phyloP scores from a whole-genome alignment of 306 rosid genomes.

The Ormosia semicastrata region DNA sequence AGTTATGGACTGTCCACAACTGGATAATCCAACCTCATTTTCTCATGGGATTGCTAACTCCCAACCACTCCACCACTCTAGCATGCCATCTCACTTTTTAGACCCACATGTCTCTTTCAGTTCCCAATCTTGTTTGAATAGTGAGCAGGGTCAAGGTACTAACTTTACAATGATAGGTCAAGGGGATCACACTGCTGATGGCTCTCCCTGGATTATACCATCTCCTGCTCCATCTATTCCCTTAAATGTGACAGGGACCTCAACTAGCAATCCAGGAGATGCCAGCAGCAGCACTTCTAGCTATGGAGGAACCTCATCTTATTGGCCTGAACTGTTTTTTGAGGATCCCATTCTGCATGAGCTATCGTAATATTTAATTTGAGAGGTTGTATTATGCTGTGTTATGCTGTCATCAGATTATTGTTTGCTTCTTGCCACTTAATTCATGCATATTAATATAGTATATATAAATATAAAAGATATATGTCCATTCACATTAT shows the following conservation, averaged over 20 bases:
- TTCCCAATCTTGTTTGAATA: constrained; percentile 59
- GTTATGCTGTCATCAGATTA: neutral
- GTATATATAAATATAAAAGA: too few species aligned
- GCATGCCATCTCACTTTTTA: constrained; percentile 33
- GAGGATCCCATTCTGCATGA: constrained; percentile 49
- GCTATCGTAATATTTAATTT: constrained; percentile 40
- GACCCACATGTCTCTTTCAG: constrained; percentile 75
- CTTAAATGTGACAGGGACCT: constrained; percentile 24
- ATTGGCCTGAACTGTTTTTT: constrained; percentile 57
- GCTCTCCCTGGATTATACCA: constrained; percentile 43
- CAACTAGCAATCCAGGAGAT: constrained; percentile 45
- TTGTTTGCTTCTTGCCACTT: constrained; percentile 19
- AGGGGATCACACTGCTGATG: constrained; percentile 39
- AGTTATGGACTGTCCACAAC: constrained; percentile 22
- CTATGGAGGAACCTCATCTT: constrained; percentile 52
- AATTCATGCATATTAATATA: constrained; percentile 20
- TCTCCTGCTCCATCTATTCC: constrained; percentile 31
- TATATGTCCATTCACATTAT: too few species aligned
- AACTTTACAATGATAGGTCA: constrained; percentile 46
- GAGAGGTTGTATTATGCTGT: constrained; percentile 27
- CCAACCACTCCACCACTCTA: constrained; percentile 78
- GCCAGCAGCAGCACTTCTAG: constrained; percentile 57
- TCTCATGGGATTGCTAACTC: constrained; percentile 35
- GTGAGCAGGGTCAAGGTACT: constrained; percentile 40
- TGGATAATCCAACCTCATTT: constrained; percentile 40